phyloP scores from a whole-genome alignment of 2,329 filamentous ascomycete genomes.

The Mycocentrospora acerina region DNA sequence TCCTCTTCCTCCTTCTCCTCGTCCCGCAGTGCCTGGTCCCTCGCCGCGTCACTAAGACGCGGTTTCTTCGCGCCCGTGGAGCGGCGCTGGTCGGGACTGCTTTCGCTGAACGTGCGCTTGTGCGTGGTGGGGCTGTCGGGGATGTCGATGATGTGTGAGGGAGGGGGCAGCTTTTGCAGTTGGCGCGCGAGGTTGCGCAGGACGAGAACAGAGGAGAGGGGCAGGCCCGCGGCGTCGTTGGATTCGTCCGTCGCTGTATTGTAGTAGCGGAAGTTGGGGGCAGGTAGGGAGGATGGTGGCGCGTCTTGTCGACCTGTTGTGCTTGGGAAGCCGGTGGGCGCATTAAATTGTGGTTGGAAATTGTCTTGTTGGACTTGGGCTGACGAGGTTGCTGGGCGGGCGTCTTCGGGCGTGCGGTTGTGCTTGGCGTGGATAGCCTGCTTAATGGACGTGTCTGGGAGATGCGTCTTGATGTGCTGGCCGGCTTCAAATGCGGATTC shows the following conservation, averaged over 20 bases:
- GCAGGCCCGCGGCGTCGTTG: constrained; percentile 69
- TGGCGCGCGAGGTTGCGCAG: constrained; percentile 71
- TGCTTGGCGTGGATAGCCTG: constrained; percentile 43
- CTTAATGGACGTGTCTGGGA: constrained; percentile 51
- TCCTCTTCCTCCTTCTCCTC: constrained; percentile 49
- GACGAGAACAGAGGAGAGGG: constrained; percentile 75
- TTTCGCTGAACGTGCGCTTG: constrained; percentile 34
- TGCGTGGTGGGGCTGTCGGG: constrained; percentile 28
- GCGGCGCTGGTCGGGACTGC: constrained; percentile 24
- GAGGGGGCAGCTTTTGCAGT: constrained; percentile 40
- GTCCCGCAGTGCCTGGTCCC: constrained; percentile 31
- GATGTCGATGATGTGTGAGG: constrained; percentile 23
- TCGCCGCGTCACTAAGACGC: constrained; percentile 33
- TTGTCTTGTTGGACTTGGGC: constrained; percentile 33
- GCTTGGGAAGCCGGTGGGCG: constrained; percentile 4
- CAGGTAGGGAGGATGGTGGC: not conserved
- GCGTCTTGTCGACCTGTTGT: constrained; percentile 4
- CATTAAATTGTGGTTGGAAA: constrained; percentile 31
- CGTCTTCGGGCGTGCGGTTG: constrained; percentile 50
- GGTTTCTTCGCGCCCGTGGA: constrained; percentile 48
- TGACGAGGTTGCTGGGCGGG: constrained; percentile 29
- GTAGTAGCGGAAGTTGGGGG: constrained; percentile 39
- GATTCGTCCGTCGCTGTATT: constrained; percentile 53
- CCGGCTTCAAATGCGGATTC: constrained; percentile 53
- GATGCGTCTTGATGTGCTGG: constrained; percentile 69